Base-by-base conservation (phyloP, 805 yeast species). In the Diddensiella caesifluorescens region DNA sequence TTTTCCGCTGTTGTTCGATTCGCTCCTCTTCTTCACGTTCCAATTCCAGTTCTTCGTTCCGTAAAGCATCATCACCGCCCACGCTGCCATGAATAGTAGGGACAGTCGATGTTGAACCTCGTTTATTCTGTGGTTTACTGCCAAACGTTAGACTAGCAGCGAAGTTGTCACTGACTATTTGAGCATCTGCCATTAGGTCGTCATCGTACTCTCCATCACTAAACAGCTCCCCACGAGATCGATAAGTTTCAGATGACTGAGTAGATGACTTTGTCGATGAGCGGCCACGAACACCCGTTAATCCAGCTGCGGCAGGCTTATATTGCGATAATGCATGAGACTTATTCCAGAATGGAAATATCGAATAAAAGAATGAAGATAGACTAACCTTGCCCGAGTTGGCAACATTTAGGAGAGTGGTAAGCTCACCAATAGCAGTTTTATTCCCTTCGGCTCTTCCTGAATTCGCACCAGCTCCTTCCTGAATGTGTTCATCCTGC, bases 221-320 rank as follows among this genome's bases (percentile, higher is more conserved):
- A 28, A 53, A 39, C 20, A 53, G 37, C 19, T 53, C 57, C 10
- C 50, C 32, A 18, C 55, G 36, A 9, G 57, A 53, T 12, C 57
- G 22, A 35, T 32, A 52, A 10, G 55, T 51, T 13, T 41, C 50
- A 12, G 57, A 31, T 7, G 54, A 49, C 21, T 39, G 39, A 3
- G 47, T 25, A 2, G 56, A 52, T 15, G 47, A 36, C 26, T 46
- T 50, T 3, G 57, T 52, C 16, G 56, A 46, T 6, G 54, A 50
- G 23, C 56, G 37, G 19, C 42, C 21, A 20, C 55, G 35, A n/a
- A 45, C 43, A n/a, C 54, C 50, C 12, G 35, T 39, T n/a, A 50
- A 33, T 13, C 51, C 55, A n/a, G 51, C 52, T 5, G 53, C 47
- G 3, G 53, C 45, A 16, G 55, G 55, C 27, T 43, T 43, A 35